Evolutionary conservation across 371 early-diverging fungal genomes (phyloP), one percentile per base, ranked within the genome.

Genomic region (Mucor irregularis): DNA sequence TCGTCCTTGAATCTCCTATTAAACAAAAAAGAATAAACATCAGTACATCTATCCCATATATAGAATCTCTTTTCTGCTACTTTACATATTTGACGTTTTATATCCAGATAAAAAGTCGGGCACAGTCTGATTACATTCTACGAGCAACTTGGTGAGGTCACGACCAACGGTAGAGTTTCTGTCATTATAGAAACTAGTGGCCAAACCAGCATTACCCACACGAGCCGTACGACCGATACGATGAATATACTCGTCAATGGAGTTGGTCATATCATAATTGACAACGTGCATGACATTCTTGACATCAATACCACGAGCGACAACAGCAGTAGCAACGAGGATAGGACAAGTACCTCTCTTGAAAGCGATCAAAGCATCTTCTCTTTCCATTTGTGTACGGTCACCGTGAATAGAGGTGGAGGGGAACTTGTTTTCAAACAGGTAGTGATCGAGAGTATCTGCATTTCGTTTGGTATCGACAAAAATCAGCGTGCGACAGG

Each of bases 291-390:
- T 90, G 9, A 94, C 87, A 53, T 88, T 83, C 42, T 83, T 81
- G 16, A 96, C 84, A 66, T 96, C 95, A 44, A 95, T 72, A 53
- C 98, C 98, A 68, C 98, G 84, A 6, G 95, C 90, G 25, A 92
- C 96, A 11, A 98, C 93, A 17, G 95, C 94, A 0, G 97, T 98
- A 26, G 95, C 95, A 14, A 97, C 90, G 28, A 98, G 65, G 39
- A 95, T 87, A 6, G 92, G 91, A 39, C 88, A 86, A 17, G 73
- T 73, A 13, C 89, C 91, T 10, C 66, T 62, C 60, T 83, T 87
- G 83, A 96, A 98, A 9, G 85, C 83, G 10, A 67, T 47, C 8
- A 95, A 67, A 0, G 91, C 90, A 42, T 74, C 76, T 67, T 95
- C 95, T 25, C 98, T 86, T 62, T 93, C 92, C 29, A 78, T 63